Evolutionary conservation across 176 grass and related monocot species (phyloP), one percentile per base, ranked within the genome.

Genomic region (Zoysia japonica): DNA sequence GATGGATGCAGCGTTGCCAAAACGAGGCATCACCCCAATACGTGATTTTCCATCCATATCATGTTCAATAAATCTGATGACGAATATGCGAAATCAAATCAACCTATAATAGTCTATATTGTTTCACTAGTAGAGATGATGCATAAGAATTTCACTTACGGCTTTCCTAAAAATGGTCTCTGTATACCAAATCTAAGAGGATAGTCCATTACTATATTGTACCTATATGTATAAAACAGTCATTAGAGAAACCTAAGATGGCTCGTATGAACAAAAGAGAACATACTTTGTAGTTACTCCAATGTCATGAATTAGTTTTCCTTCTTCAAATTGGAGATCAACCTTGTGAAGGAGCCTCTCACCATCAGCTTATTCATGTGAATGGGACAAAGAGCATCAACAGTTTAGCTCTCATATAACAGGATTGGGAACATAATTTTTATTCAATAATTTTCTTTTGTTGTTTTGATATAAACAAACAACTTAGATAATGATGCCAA

Each of bases 1-100:
- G 50, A 82, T 74, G 19, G 87, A 85, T 13, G 82, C 82, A 41
- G 51, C 78, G 54, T 85, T 20, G 9, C 83, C 83, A 48, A 68
- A 85, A 49, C 78, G 78, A 62, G 87, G 87, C 83, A 89, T 89
- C 10, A 89, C 87, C 16, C 83, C 82, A 11, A 89, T 78, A n/a
- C 65, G 78, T 39, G 82, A 85, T 78, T 63, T 46, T 11, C 65
- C 78, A 14, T 77, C 19, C 52, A 55, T 40, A 54, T 85, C 87
- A 60, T 85, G 50, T 67, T 83, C 62, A 3, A 85, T 82, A 44
- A 89, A 72, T 35, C 87, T 89, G 50, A 57, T 81, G 16, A 59
- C 52, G 65, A 75, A 72, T 1, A 61, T 61, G 14, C 28, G 5
- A 49, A 5, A 50, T 50, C 3, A 15, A 64, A 48, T 64, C 35